phyloP scores from a whole-genome alignment of 352 stramenopile genomes.

The Lagenidium sp. region DNA sequence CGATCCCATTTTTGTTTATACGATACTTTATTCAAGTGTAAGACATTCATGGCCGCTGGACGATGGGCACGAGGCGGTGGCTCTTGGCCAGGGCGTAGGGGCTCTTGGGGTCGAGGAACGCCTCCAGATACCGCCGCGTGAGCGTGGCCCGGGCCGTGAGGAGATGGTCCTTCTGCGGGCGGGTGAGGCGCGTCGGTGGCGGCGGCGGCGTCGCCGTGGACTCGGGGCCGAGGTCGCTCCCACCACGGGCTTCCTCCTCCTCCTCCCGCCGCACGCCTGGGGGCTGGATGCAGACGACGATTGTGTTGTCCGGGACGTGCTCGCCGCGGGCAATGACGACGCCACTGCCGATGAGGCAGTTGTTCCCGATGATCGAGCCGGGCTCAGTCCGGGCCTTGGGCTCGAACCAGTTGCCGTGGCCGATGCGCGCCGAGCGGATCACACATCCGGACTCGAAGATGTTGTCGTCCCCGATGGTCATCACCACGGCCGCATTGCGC shows the following conservation, averaged over 20 bases:
- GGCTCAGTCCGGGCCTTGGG: constrained; percentile 35
- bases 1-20: too few species aligned
- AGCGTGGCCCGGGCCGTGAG: constrained; percentile 36
- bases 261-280: too few species aligned
- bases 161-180: constrained; percentile 59
- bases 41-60: constrained; percentile 6
- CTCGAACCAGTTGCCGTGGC: constrained; percentile 72
- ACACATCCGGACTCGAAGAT: constrained; percentile 73
- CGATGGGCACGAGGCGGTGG: constrained; percentile 43
- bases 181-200: constrained; percentile 49
- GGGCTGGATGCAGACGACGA: constrained; percentile 69
- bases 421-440: constrained; percentile 43
- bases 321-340: constrained; percentile 63
- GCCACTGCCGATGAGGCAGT: constrained; percentile 76
- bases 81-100: constrained; percentile 69
- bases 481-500: constrained; percentile 15
- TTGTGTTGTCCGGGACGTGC: constrained; percentile 54
- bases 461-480: constrained; percentile 56
- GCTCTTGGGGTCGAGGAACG: constrained; percentile 68
- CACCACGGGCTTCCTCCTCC: constrained; percentile 9
- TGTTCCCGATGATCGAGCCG: constrained; percentile 63
- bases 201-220: too few species aligned
- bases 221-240: too few species aligned
- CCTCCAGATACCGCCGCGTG: constrained; percentile 66
- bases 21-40: too few species aligned